phyloP scores from a whole-genome alignment of 192 early-diverging fungal species.

The Coemansia sp. region DNA sequence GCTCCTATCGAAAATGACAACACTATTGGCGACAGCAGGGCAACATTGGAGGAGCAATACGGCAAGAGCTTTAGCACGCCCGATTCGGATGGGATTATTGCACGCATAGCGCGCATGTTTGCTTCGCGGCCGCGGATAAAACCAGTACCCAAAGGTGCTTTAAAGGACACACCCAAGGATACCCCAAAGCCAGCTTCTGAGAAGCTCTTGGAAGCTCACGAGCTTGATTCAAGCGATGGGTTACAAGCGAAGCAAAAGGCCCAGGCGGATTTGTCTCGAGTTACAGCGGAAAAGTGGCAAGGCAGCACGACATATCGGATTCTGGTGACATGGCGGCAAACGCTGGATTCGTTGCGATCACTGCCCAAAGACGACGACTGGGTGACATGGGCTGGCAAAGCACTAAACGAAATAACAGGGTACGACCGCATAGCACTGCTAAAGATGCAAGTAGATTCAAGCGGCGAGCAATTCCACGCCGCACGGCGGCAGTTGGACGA shows the following conservation, averaged over 20 bases:
- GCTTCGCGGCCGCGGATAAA: background rate
- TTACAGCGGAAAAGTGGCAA: conserved; percentile 22
- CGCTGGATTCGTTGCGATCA: conserved; percentile 4
- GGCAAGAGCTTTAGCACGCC: background rate
- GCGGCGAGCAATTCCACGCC: conserved; percentile 48
- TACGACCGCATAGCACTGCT: conserved; percentile 67
- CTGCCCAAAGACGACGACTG: conserved; percentile 47
- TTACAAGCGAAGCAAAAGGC: background rate
- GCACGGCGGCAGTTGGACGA: conserved; percentile 52
- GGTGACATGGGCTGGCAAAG: conserved; percentile 40
- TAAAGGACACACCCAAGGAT: background rate
- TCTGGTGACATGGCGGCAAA: conserved; percentile 12
- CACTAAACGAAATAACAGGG: conserved; percentile 72
- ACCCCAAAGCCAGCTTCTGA: background rate
- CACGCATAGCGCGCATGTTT: background rate
- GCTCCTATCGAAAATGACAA: background rate
- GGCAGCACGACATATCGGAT: conserved; percentile 8
- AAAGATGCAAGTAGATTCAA: conserved; percentile 61
- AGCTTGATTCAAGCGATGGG: background rate
- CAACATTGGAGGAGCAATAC: background rate
- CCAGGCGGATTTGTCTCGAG: conserved; percentile 1
- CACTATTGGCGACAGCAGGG: background rate
- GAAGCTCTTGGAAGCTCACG: background rate
- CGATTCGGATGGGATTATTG: background rate
- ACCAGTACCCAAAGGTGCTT: background rate